Evolutionary conservation across 805 yeast species (phyloP).

Genomic region (Metschnikowia henanensis): DNA sequence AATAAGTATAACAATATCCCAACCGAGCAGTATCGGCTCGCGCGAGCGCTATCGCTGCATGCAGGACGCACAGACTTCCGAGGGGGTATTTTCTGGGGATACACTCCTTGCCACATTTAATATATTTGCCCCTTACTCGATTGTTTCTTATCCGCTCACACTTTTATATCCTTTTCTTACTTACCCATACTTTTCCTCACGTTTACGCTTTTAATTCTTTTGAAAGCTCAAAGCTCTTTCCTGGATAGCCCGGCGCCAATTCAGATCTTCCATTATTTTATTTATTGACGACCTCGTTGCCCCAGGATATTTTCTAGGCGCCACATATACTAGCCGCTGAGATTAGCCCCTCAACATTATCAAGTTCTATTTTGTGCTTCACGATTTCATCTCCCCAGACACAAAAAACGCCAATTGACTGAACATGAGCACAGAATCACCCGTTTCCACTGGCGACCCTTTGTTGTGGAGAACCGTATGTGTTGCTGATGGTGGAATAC

Average conservation of each 20-base stretch:
- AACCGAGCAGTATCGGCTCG: too few relatives aligned
- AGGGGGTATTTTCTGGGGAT: constrained; percentile 5
- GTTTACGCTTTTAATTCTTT: too few relatives aligned
- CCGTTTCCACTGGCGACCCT: constrained; percentile 5
- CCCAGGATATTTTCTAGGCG: background rate
- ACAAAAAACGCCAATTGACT: background rate
- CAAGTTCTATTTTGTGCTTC: too few relatives aligned
- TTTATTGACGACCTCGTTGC: background rate
- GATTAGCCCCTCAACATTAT: background rate
- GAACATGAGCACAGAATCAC: background rate
- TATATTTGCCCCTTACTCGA: background rate
- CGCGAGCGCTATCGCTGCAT: constrained; percentile 3
- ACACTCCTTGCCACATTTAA: constrained; percentile 12
- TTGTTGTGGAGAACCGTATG: constrained; percentile 9
- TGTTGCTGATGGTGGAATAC: constrained; percentile 8
- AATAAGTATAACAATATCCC: too few relatives aligned
- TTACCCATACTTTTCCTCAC: background rate
- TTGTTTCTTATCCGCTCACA: too few relatives aligned
- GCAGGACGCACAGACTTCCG: constrained; percentile 1
- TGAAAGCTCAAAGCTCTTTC: background rate
- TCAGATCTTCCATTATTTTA: too few relatives aligned
- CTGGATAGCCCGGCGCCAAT: too few relatives aligned
- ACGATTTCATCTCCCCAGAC: background rate
- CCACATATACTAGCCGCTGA: background rate
- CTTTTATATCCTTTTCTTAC: too few relatives aligned